Conservation (phyloP, 805 yeast species). For the Nakazawaea ambrosiae region DNA sequence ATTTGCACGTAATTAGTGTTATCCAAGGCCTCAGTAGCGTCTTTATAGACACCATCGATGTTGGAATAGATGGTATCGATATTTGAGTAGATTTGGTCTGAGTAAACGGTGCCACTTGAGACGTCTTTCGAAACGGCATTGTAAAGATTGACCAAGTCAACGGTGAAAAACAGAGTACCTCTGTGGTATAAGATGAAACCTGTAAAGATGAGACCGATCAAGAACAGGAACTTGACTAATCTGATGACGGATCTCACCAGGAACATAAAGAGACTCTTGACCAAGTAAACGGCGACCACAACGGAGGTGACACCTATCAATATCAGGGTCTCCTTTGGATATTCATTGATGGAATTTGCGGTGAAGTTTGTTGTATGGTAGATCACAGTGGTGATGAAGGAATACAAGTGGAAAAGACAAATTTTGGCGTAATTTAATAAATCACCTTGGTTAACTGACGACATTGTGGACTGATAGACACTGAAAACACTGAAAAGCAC, state of each 20-base stretch:
- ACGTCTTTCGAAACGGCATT: slow-evolving; percentile 4
- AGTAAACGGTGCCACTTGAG: slow-evolving; percentile 2
- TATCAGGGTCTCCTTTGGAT: slow-evolving; percentile 3
- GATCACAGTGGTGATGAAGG: slow-evolving; percentile 1
- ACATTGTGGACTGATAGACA: too few species aligned
- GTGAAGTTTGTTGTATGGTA: slow-evolving; percentile 3
- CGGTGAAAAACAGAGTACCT: slow-evolving; percentile 8
- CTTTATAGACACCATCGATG: slow-evolving; percentile 1
- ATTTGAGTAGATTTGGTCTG: slow-evolving; percentile 3
- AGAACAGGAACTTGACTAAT: slow-evolving; percentile 6
- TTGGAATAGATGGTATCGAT: slow-evolving; percentile 6
- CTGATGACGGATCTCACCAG: slow-evolving; percentile 3
- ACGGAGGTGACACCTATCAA: background rate
- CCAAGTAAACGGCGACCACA: slow-evolving; percentile 2
- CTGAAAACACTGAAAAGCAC: too few species aligned
- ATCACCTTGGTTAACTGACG: slow-evolving; percentile 1
- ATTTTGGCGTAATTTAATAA: slow-evolving; percentile 2
- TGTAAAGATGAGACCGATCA: slow-evolving; percentile 1
- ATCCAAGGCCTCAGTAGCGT: slow-evolving; percentile 7
- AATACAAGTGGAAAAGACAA: background rate
- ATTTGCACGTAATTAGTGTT: slow-evolving; percentile 4
- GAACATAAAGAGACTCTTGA: slow-evolving; percentile 5
- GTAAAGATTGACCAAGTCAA: slow-evolving; percentile 9
- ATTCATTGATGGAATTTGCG: slow-evolving; percentile 1
- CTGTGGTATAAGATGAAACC: slow-evolving; percentile 5